Evolutionary conservation across 768 basidiomycete genomes (phyloP).

Genomic region (Lentinula sp.): DNA sequence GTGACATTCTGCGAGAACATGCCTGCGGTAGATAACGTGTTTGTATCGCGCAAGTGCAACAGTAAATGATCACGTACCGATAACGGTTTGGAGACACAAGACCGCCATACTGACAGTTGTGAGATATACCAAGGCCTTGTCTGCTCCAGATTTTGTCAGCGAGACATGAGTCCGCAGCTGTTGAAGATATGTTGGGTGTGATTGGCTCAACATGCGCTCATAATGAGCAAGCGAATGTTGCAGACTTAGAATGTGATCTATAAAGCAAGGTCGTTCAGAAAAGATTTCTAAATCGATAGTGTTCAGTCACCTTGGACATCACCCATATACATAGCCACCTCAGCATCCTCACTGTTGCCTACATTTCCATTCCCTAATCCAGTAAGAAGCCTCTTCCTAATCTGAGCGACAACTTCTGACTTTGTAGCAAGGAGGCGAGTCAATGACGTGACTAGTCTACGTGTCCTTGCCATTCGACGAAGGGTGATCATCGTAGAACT

Average conservation of each 20-base stretch:
- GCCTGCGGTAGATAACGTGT: constrained; percentile 34
- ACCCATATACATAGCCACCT: constrained; percentile 83
- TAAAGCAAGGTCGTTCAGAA: background rate
- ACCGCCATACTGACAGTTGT: constrained; percentile 63
- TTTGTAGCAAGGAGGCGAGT: constrained; percentile 73
- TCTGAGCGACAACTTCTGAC: constrained; percentile 72
- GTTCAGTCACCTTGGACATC: constrained; percentile 75
- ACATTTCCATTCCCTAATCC: constrained; percentile 24
- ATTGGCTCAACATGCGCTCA: constrained; percentile 83
- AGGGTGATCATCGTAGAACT: constrained; percentile 41
- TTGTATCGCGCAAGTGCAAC: background rate
- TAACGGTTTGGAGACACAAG: constrained; percentile 54
- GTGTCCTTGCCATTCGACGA: constrained; percentile 71
- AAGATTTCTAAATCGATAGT: background rate
- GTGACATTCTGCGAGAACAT: constrained; percentile 60
- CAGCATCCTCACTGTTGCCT: constrained; percentile 46
- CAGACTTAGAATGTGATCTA: constrained; percentile 87
- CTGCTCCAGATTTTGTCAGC: constrained; percentile 53
- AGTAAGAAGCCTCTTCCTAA: constrained; percentile 66
- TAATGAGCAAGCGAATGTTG: constrained; percentile 82
- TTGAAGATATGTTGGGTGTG: constrained; percentile 80
- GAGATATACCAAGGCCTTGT: constrained; percentile 61
- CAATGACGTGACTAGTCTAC: constrained; percentile 74
- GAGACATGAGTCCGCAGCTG: constrained; percentile 63
- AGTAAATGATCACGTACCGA: constrained; percentile 34